A percentile compares a stretch with the other conserved stretches of the same genome.
Evolutionary conservation across 1,284 basidiomycete species (phyloP).

Genomic region (Pterulicium gracile): DNA sequence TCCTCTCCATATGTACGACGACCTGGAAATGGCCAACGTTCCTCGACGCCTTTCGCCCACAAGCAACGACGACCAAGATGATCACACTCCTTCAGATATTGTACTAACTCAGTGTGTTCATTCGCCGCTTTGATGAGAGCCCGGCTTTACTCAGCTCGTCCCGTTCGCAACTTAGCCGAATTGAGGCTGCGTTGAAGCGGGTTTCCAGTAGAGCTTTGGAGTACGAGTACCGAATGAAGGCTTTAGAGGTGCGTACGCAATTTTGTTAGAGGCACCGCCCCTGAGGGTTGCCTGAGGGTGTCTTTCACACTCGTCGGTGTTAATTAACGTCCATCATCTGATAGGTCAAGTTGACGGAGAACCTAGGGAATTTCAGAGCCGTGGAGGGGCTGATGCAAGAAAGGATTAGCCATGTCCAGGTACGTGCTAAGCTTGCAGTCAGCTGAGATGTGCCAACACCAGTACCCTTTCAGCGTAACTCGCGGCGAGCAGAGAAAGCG

Average conservation of each 20-base stretch:
- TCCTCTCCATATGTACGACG: no score
- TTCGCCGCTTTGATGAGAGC: no score
- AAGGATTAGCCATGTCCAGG: neutral
- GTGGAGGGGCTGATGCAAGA: neutral
- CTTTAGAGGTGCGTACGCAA: neutral
- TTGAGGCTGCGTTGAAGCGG: neutral
- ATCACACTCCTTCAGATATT: neutral
- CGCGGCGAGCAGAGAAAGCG: conserved; percentile 44
- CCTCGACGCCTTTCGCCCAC: no score
- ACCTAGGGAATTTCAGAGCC: neutral
- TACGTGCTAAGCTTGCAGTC: neutral
- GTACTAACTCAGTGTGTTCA: neutral
- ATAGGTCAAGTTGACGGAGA: conserved; percentile 1
- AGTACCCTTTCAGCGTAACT: conserved; percentile 35
- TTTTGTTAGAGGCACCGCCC: no score
- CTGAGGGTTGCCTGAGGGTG: no score
- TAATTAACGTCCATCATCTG: neutral
- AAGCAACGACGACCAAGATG: no score
- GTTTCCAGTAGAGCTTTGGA: neutral
- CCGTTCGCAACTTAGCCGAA: neutral
- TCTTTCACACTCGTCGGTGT: neutral
- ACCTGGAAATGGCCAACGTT: no score
- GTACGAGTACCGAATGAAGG: neutral
- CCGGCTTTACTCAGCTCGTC: neutral
- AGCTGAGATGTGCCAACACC: neutral